Conservation (phyloP, 805 yeast species). For the Sungouiozyma ichnusensis region DNA sequence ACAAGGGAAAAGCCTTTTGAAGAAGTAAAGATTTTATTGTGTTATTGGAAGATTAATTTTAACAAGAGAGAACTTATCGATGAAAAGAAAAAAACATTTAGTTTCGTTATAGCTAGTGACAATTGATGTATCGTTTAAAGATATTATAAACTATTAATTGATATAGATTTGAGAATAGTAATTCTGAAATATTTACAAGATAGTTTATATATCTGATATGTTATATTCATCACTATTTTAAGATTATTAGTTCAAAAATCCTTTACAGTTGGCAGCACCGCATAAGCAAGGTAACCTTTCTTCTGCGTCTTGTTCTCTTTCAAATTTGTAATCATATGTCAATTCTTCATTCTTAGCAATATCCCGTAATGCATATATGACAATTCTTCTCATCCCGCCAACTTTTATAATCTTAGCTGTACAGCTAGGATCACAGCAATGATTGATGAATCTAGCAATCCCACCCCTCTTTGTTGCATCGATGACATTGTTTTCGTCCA, state of each 20-base stretch:
- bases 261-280: slow-evolving; percentile 93
- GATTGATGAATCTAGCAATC: slow-evolving; percentile 92
- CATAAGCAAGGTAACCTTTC: slow-evolving; percentile 87
- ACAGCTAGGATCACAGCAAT: slow-evolving; percentile 95
- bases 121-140: too few species aligned
- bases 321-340: slow-evolving; percentile 94
- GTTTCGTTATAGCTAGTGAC: too few species aligned
- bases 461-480: slow-evolving; percentile 98
- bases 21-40: too few species aligned
- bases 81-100: too few species aligned
- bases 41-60: background rate
- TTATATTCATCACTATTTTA: too few species aligned
- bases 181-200: too few species aligned
- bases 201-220: too few species aligned
- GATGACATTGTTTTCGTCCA: slow-evolving; percentile 88
- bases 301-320: slow-evolving; percentile 77
- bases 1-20: too few species aligned
- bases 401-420: slow-evolving; percentile 94
- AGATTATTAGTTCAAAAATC: slow-evolving; percentile 76
- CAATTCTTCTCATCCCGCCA: slow-evolving; percentile 88
- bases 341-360: slow-evolving; percentile 83
- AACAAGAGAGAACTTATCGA: too few species aligned
- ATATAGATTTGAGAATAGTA: too few species aligned
- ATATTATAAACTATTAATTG: too few species aligned
- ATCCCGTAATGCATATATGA: slow-evolving; percentile 84